A percentile compares a stretch with the other conserved stretches of the same genome.
phyloP scores from a whole-genome alignment of 208 protist genomes.

The Trypanosoma conorhini region DNA sequence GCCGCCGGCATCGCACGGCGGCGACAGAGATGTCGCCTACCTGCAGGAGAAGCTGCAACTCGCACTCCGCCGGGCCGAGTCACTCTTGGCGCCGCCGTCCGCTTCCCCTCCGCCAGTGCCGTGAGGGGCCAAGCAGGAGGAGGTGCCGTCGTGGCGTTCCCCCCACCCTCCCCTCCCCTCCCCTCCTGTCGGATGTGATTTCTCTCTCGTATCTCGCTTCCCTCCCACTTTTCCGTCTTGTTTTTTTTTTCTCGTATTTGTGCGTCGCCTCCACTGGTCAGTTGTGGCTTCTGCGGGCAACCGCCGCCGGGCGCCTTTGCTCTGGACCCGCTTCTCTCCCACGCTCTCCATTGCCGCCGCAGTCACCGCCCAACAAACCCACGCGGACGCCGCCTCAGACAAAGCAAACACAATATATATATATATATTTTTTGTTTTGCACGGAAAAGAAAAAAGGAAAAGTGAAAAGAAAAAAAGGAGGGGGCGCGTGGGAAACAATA shows the following conservation, averaged over 20 bases:
- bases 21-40: constrained; percentile 5
- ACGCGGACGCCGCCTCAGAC: background rate
- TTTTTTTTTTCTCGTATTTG: constrained; percentile 28
- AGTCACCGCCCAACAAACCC: background rate
- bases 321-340: background rate
- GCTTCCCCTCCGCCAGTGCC: background rate
- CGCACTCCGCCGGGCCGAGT: constrained; percentile 15
- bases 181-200: constrained; percentile 25
- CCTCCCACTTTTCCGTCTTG: background rate
- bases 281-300: background rate
- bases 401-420: background rate
- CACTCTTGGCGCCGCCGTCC: background rate
- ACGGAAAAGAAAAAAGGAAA: constrained; percentile 11
- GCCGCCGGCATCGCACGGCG: background rate
- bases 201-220: constrained; percentile 6
- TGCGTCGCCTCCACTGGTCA: background rate
- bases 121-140: background rate
- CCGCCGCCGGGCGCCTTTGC: background rate
- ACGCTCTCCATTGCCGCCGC: background rate
- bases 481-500: background rate
- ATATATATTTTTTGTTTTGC: background rate
- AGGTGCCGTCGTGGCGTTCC: background rate
- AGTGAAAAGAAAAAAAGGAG: constrained; percentile 16
- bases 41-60: constrained; percentile 22
- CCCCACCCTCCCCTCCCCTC: constrained; percentile 9